Evolutionary conservation across 495 filamentous ascomycete species (phyloP), one percentile per base, ranked within the genome.

Genomic region (Neurospora sp.): DNA sequence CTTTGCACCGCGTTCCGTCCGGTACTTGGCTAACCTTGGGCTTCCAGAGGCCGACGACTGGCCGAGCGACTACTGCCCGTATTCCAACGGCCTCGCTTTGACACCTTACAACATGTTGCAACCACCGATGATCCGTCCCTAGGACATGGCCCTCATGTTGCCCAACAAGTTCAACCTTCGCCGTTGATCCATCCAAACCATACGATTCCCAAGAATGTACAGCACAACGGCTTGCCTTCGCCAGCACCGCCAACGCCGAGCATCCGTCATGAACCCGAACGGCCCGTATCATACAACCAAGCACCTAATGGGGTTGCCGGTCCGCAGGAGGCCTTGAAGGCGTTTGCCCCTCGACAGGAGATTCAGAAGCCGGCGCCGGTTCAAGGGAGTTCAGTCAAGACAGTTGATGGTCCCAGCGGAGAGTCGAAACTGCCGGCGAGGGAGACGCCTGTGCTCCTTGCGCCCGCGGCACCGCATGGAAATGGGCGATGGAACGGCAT

Each of bases 1-100:
- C 75, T 76, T 75, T 80, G 44, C 70, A 72, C 75, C 69, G 75
- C 48, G 72, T 75, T 48, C 12, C 16, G 6, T 39, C 40, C 41
- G 59, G 45, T 78, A 70, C 75, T 53, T 53, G 31, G 40, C 27
- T 73, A 37, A 44, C 37, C 20, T 61, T 53, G 48, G 37, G 68
- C 70, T 76, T 76, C 68, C 80, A 95, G 93, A 85, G 91, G 91
- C 71, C 90, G 88, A 71, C 87, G 83, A 78, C 90, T 95, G 76
- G 86, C 93, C 78, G 89, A 91, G 81, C 80, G 87, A 44, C 91
- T 89, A 71, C 86, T 96, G 69, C 92, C 93, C 38, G 79, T 84
- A 61, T 82, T 84, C 72, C 86, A 85, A 40, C 79, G 85, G 74
- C 78, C 85, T 81, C 83, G 81, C 77, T 80, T 81, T 73, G 74